Conservation (phyloP, 1,139 yeast species). For the Debaryomyces udenii region DNA sequence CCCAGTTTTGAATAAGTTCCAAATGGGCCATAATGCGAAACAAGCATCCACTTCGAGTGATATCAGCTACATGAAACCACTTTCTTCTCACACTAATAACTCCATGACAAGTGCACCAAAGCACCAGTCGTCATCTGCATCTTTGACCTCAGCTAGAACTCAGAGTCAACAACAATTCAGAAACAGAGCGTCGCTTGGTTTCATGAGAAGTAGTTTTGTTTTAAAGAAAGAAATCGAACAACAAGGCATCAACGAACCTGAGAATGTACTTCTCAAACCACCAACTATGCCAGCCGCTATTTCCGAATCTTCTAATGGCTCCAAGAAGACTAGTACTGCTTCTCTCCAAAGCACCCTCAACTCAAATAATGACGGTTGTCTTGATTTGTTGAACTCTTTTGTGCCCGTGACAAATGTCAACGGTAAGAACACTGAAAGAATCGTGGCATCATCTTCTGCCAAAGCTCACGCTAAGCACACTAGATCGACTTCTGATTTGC, state of each 20-base stretch:
- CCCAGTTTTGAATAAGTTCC: conserved; percentile 16
- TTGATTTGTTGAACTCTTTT: conserved; percentile 25
- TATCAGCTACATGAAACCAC: conserved; percentile 22
- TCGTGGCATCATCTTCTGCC: conserved; percentile 1
- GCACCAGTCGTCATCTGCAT: conserved; percentile 15
- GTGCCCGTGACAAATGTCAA: conserved; percentile 10
- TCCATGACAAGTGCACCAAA: conserved; percentile 2
- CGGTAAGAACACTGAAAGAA: conserved; percentile 3
- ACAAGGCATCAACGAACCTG: conserved; percentile 35
- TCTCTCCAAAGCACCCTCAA: conserved; percentile 15
- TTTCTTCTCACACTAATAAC: conserved; percentile 7
- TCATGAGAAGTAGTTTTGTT: conserved; percentile 44
- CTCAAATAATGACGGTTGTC: conserved; percentile 20
- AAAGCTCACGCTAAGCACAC: conserved; percentile 15
- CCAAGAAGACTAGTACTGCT: conserved; percentile 8
- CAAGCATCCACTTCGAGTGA: conserved; percentile 18
- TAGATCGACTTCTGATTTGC: conserved; percentile 17
- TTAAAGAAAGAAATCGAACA: conserved; percentile 38
- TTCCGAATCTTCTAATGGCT: conserved; percentile 2
- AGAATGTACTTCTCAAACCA: conserved; percentile 33
- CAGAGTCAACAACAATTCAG: conserved; percentile 16
- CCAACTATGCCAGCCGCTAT: conserved; percentile 33
- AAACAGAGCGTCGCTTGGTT: conserved; percentile 39
- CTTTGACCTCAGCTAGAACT: conserved; percentile 15
- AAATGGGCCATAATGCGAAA: conserved; percentile 12